Evolutionary conservation across 441 rosid genomes (phyloP), one percentile per base, ranked within the genome.

Genomic region (Croton laevigatus): DNA sequence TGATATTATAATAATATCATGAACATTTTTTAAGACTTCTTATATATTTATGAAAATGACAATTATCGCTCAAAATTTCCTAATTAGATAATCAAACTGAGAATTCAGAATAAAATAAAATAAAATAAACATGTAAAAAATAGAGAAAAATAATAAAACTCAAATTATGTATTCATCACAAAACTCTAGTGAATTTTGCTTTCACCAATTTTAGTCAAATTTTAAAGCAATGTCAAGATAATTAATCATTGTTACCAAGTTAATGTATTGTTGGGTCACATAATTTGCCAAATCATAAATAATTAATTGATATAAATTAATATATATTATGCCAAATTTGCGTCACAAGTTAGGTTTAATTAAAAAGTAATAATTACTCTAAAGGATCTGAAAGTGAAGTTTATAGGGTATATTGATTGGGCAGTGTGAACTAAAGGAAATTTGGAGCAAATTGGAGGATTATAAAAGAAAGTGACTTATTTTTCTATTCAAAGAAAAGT

Each of bases 371-470:
- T 59, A 72, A 74, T 68, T 69, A 65, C 34, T 44, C 3, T 36
- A 44, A 74, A 70, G 63, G 72, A 67, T 13, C 34, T 69, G 69
- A 74, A 76, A 73, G 65, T 20, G 71, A 68, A 22, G 57, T 8
- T 34, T 8, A n/a, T 6, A 38, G 60, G 2, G n/a, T n/a, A 0
- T 17, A 23, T 32, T 66, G 53, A 62, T 36, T 19, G 61, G 54
- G 6, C 19, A n/a, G n/a, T n/a, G n/a, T n/a, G n/a, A n/a, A n/a
- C n/a, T 7, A 5, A 19, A 69, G 23, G 73, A 52, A 20, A 6
- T 32, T 23, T 11, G 0, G 12, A 17, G 5, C 10, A 38, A 19
- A 49, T 12, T 38, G 20, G 59, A 51, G 13, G 68, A 59, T 59
- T 77, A 70, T 57, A 71, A 6, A 42, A 55, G 71, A 71, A 34